Evolutionary conservation across 139 green algal genomes (phyloP), one percentile per base, ranked within the genome.

Genomic region (Chlorella sp.): DNA sequence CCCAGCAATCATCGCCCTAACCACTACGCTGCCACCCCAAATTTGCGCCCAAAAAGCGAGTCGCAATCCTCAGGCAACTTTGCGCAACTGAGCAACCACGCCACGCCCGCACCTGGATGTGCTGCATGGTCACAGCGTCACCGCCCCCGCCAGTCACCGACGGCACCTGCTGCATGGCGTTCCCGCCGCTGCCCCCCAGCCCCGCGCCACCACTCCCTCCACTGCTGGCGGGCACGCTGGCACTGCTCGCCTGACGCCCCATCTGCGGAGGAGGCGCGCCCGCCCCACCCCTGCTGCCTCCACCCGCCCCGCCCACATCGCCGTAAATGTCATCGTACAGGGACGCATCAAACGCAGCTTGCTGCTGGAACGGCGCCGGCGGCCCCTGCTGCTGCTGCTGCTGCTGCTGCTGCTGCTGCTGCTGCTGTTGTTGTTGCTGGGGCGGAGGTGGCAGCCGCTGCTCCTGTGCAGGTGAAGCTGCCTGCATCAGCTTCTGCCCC

Each of bases 241-340:
- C 42, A 55, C 10, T 10, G 42, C 42, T 24, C 42, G 42, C 10
- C 10, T n/a, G n/a, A n/a, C n/a, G n/a, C n/a, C n/a, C n/a, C n/a
- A n/a, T n/a, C n/a, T n/a, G 17, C 10, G 42, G 42, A 55, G 42
- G 42, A 24, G 42, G 42, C 42, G 42, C n/a, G n/a, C n/a, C n/a
- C n/a, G n/a, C n/a, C n/a, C n/a, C n/a, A n/a, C n/a, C 10, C 17
- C 17, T 55, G 42, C 10, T 10, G 17, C 10, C 42, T 17, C 17
- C 42, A 55, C 10, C 10, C 42, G 42, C 42, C 42, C 10, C 42
- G 10, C 10, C 42, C 61, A 67, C 14, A 14, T 67, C 61, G 2
- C 23, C 27, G 61, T 67, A 67, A 27, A 67, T 67, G 61, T 67
- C 61, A 67, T 67, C 61, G 34, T 36, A 67, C 27, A 67, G 61